Evolutionary conservation across 2,329 filamentous ascomycete genomes (phyloP).

Genomic region (Microsporum ferrugineum): DNA sequence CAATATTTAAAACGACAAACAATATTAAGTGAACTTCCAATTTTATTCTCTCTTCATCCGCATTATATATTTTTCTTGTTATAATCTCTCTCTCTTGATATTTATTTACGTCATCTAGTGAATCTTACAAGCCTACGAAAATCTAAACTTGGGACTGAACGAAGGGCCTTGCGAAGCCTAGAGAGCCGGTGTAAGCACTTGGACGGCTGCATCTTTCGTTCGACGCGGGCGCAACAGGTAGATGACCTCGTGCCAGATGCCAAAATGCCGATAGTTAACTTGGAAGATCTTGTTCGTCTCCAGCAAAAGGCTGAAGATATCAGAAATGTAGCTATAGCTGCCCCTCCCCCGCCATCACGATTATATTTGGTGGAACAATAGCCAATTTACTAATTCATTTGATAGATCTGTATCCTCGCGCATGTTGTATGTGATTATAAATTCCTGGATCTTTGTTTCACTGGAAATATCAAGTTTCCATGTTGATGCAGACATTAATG

Average conservation of each 20-base stretch:
- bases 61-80: neutral
- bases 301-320: slow-evolving; percentile 81
- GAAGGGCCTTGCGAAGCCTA: neutral
- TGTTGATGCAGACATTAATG: slow-evolving; percentile 2
- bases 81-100: neutral
- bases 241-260: neutral
- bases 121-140: neutral
- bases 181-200: neutral
- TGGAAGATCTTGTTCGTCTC: slow-evolving; percentile 80
- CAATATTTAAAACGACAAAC: neutral
- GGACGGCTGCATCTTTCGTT: neutral
- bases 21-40: neutral
- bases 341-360: slow-evolving; percentile 19
- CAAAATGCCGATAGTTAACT: slow-evolving; percentile 80
- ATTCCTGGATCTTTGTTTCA: neutral
- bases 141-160: neutral
- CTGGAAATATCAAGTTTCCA: neutral
- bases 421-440: slow-evolving; percentile 56
- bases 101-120: neutral
- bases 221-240: neutral
- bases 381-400: slow-evolving; percentile 16
- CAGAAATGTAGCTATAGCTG: slow-evolving; percentile 60
- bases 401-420: slow-evolving; percentile 81
- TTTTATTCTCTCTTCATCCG: neutral
- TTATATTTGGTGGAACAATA: slow-evolving; percentile 17